Conservation (phyloP, 768 basidiomycete genomes). For the Kwoniella bestiolae region DNA sequence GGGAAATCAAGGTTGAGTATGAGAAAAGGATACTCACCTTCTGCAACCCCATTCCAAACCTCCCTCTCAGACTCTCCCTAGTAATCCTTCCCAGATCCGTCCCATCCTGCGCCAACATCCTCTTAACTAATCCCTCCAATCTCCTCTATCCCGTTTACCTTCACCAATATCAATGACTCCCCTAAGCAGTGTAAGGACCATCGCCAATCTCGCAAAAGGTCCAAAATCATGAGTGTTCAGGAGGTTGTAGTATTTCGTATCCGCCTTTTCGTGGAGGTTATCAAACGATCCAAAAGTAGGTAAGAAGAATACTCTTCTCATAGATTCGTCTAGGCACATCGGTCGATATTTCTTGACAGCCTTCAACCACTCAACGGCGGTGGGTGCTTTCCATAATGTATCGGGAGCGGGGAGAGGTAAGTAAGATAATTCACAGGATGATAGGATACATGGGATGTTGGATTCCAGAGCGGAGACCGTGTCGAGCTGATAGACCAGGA, state of each 20-base stretch:
- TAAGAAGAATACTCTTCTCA: slow-evolving; percentile 52
- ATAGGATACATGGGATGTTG: slow-evolving; percentile 50
- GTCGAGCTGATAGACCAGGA: slow-evolving; percentile 58
- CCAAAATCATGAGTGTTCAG: slow-evolving; percentile 52
- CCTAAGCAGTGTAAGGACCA: slow-evolving; percentile 55
- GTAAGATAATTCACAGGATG: slow-evolving; percentile 48
- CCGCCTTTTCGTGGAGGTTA: slow-evolving; percentile 40
- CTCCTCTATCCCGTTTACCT: slow-evolving; percentile 54
- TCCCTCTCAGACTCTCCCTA: slow-evolving; percentile 42
- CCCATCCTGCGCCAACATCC: slow-evolving; percentile 44
- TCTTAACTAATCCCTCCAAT: slow-evolving; percentile 49
- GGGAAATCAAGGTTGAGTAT: too few relatives aligned
- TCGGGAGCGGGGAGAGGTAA: slow-evolving; percentile 59
- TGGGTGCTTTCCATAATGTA: slow-evolving; percentile 56
- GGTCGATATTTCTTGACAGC: slow-evolving; percentile 47
- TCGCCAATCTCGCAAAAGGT: slow-evolving; percentile 56
- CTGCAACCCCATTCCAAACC: slow-evolving; percentile 38
- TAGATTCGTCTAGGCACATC: slow-evolving; percentile 52
- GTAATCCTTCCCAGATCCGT: slow-evolving; percentile 50
- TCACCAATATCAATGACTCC: slow-evolving; percentile 58
- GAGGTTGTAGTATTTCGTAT: slow-evolving; percentile 45
- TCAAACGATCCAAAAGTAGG: slow-evolving; percentile 51
- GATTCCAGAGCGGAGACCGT: slow-evolving; percentile 58
- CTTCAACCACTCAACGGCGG: slow-evolving; percentile 53
- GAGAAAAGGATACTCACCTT: too few relatives aligned